Conservation (phyloP, 2,329 filamentous ascomycete species). For the Calonectria montana region DNA sequence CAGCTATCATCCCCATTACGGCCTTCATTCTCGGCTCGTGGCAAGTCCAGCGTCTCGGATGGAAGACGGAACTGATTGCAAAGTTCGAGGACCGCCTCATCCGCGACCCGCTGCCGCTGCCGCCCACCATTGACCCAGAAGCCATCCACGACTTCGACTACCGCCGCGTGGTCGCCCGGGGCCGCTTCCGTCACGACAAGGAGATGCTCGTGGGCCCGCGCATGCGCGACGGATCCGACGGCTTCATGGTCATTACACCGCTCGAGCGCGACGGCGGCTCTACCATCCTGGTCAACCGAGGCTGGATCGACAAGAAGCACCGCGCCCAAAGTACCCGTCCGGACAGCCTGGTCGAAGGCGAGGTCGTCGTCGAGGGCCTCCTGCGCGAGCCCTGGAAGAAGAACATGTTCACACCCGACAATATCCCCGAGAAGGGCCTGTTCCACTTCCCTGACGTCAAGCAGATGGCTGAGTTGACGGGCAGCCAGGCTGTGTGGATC, state of each 20-base stretch:
- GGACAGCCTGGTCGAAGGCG: constrained; percentile 74
- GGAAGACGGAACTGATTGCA: constrained; percentile 94
- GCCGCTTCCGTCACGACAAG: constrained; percentile 83
- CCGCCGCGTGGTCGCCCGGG: constrained; percentile 81
- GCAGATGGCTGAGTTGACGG: constrained; percentile 87
- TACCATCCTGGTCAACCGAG: constrained; percentile 87
- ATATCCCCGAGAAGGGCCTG: constrained; percentile 82
- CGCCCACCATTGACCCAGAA: constrained; percentile 82
- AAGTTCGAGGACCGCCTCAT: constrained; percentile 93
- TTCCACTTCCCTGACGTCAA: constrained; percentile 96
- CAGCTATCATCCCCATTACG: constrained; percentile 87
- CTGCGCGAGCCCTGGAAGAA: constrained; percentile 93
- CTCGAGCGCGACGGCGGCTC: constrained; percentile 77
- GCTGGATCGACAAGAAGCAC: constrained; percentile 88
- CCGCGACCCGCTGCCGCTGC: constrained; percentile 85
- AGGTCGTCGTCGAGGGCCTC: constrained; percentile 85
- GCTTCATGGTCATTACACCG: constrained; percentile 92
- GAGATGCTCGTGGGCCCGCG: constrained; percentile 97
- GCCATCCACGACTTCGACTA: constrained; percentile 93
- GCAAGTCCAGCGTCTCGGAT: constrained; percentile 92
- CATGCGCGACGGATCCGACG: constrained; percentile 88
- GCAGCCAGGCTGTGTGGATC: constrained; percentile 91
- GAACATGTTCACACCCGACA: constrained; percentile 96
- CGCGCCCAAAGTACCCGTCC: constrained; percentile 73
- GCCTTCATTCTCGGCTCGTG: constrained; percentile 92